Evolutionary conservation across 805 yeast species (phyloP), one percentile per base, ranked within the genome.

Genomic region (Kluyveromyces lactis): DNA sequence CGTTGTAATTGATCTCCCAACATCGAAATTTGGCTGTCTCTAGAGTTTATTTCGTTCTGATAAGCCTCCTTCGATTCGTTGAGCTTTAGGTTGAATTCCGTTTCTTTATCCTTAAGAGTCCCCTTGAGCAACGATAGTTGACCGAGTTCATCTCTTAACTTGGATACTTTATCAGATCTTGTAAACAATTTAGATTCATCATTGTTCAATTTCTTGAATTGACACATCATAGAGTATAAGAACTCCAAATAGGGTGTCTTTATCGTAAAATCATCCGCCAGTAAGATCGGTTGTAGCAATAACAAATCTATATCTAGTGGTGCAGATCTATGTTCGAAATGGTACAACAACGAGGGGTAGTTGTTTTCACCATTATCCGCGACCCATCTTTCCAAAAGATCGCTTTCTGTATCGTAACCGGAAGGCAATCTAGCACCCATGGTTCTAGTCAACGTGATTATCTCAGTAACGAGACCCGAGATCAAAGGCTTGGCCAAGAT

Each of bases 191-290:
- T 54, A 3, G 68, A 54, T 17, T 60, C 49, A 19, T 66, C 66
- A n/a, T 48, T 43, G 45, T 77, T 79, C 43, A 73, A 62, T 43
- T 67, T 70, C 40, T 67, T 70, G 39, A 67, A 71, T 56, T 82
- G 89, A 46, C 84, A 77, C 67, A 82, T 66, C 39, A 79, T 72
- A 2, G 95, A 86, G 56, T 86, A 89, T 42, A 86, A 64, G 50
- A 85, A 85, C 63, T 89, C 97, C 57, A 89, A 68, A 57, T 89
- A 89, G 2, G 97, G 96, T 0, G 96, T 86, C 56, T 82, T 81
- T 40, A 86, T 79, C 36, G 81, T 79, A 55, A 75, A 75, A 56
- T 87, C 95, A 63, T 87, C 95, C n/a, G 92, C 95, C 42, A 87
- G 67, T 40, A 89, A 66, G 38, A 89, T 89, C 4, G 95, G 95